A percentile compares a stretch with the other conserved stretches of the same genome.
phyloP scores from a whole-genome alignment of 306 rosid species.

The Citrullus colocynthis region DNA sequence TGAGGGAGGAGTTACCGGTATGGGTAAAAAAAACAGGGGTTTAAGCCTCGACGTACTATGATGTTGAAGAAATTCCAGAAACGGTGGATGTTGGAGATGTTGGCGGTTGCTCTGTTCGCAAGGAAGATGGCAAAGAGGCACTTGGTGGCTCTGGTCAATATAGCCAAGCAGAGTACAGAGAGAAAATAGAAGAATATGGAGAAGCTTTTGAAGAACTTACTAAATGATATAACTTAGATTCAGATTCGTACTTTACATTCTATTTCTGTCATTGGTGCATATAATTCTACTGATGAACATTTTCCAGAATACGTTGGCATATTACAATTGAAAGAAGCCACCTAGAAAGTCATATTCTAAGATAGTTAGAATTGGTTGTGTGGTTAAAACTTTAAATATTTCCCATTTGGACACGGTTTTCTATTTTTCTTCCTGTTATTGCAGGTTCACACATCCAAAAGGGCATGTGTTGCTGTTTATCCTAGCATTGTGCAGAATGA shows the following conservation, averaged over 20 bases:
- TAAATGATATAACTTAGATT: neutral
- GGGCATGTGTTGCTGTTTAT: conserved; percentile 67
- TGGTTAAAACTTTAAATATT: neutral
- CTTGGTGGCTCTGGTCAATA: too few species aligned
- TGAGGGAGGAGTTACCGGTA: too few species aligned
- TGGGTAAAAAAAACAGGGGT: too few species aligned
- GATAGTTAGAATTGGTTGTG: neutral
- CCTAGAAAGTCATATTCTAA: neutral
- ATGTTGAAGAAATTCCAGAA: too few species aligned
- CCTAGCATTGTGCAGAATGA: conserved; percentile 70
- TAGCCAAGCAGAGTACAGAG: too few species aligned
- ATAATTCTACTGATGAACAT: neutral
- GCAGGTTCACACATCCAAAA: conserved; percentile 68
- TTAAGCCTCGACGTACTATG: too few species aligned
- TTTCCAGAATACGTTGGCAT: neutral
- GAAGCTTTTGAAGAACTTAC: too few species aligned
- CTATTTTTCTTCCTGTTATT: neutral
- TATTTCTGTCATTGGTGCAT: neutral
- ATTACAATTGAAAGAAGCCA: neutral
- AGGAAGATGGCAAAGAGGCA: too few species aligned
- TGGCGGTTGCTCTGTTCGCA: too few species aligned
- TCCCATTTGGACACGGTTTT: too few species aligned
- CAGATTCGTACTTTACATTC: neutral
- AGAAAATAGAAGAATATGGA: too few species aligned
- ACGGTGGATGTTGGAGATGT: too few species aligned